Evolutionary conservation across 2,329 filamentous ascomycete genomes (phyloP).

Genomic region (Aspergillus pseudonomiae): DNA sequence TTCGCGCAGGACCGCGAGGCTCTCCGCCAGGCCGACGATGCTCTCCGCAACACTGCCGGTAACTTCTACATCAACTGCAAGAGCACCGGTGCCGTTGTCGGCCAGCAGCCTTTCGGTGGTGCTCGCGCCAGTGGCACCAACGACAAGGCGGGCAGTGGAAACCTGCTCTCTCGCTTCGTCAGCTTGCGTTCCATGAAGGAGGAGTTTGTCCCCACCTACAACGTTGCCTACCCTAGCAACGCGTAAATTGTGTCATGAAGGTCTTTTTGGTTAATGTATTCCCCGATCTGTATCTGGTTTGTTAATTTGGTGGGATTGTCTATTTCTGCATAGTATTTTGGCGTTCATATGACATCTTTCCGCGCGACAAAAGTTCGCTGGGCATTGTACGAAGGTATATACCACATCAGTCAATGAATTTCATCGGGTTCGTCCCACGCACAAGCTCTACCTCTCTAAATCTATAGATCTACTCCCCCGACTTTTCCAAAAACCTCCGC

Average conservation of each 20-base stretch:
- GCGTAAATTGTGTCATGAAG: slow-evolving; percentile 49
- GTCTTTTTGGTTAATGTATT: slow-evolving; percentile 20
- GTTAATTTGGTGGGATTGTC: slow-evolving; percentile 3
- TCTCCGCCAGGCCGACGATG: slow-evolving; percentile 39
- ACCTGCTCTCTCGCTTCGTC: slow-evolving; percentile 67
- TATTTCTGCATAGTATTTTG: slow-evolving; percentile 6
- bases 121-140: slow-evolving; percentile 70
- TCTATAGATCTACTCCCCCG: slow-evolving; percentile 21
- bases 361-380: background rate
- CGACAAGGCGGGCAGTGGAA: slow-evolving; percentile 71
- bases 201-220: slow-evolving; percentile 67
- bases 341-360: slow-evolving; percentile 1
- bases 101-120: slow-evolving; percentile 73
- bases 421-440: background rate
- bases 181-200: slow-evolving; percentile 72
- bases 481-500: slow-evolving; percentile 47
- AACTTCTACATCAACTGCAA: slow-evolving; percentile 52
- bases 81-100: slow-evolving; percentile 70
- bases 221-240: slow-evolving; percentile 73
- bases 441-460: background rate
- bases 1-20: slow-evolving; percentile 45
- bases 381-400: slow-evolving; percentile 8
- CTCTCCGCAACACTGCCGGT: slow-evolving; percentile 41
- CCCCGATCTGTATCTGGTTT: slow-evolving; percentile 2
- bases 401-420: slow-evolving; percentile 20